phyloP scores from a whole-genome alignment of 2,329 filamentous ascomycete species.

The Colletotrichum incanum region DNA sequence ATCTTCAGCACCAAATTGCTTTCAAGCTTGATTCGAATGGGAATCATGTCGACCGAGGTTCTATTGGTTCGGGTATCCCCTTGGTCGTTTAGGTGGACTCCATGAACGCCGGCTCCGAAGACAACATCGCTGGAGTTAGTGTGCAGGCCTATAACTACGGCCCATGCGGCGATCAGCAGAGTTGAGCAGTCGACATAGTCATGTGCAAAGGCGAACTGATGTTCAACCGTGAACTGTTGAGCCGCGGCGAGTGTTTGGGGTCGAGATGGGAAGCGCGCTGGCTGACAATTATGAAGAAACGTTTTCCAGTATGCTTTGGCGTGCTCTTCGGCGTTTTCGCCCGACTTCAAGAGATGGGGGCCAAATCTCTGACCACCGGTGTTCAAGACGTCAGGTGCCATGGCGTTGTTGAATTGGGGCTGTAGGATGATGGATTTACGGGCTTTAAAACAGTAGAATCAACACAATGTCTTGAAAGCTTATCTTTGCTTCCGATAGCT shows the following conservation, averaged over 20 bases:
- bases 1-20: background rate
- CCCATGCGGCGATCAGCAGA: no score
- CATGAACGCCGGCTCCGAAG: no score
- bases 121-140: no score
- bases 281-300: background rate
- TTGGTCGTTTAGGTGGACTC: no score
- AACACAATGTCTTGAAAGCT: background rate
- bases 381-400: background rate
- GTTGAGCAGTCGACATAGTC: no score
- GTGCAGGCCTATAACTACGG: no score
- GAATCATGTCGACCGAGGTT: background rate
- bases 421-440: background rate
- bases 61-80: background rate
- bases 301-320: background rate
- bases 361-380: background rate
- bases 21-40: background rate
- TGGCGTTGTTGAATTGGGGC: background rate
- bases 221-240: no score
- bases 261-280: background rate
- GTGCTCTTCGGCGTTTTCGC: background rate
- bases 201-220: no score
- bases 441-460: background rate
- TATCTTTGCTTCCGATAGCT: background rate
- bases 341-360: background rate
- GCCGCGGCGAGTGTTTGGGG: background rate